Percentiles rank a stretch among this genome's conserved stretches.
phyloP scores from a whole-genome alignment of 2,329 filamentous ascomycete species.

The Rutstroemia sp. region DNA sequence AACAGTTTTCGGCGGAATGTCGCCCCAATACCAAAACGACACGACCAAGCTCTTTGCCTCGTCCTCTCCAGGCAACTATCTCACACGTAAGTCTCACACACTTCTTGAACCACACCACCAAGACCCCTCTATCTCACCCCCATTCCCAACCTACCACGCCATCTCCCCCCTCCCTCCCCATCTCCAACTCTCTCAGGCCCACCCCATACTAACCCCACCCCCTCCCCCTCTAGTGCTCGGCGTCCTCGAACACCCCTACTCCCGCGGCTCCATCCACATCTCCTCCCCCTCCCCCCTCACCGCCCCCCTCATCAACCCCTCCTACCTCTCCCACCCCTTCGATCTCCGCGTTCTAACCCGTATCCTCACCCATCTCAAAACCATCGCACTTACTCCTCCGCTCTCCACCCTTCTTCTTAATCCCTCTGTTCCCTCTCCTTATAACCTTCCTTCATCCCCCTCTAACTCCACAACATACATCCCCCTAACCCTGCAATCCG shows the following conservation, averaged over 20 bases:
- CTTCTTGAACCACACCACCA: too few species aligned
- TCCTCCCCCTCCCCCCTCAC: slow-evolving; percentile 28
- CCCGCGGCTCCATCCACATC: slow-evolving; percentile 47
- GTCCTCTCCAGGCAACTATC: too few species aligned
- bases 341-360: slow-evolving; percentile 24
- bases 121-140: too few species aligned
- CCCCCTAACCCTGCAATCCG: neutral
- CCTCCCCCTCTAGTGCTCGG: neutral
- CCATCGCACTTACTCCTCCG: neutral
- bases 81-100: too few species aligned
- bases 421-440: neutral
- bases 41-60: too few species aligned
- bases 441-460: too few species aligned
- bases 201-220: neutral
- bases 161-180: too few species aligned
- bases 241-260: slow-evolving; percentile 41
- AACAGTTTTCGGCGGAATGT: too few species aligned
- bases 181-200: neutral
- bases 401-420: neutral
- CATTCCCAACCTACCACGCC: too few species aligned
- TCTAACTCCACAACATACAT: neutral
- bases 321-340: slow-evolving; percentile 35
- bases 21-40: too few species aligned
- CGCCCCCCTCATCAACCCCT: slow-evolving; percentile 34
- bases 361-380: neutral